Evolutionary conservation across 257 asterid genomes (phyloP).

Genomic region (Ehretia macrophylla): DNA sequence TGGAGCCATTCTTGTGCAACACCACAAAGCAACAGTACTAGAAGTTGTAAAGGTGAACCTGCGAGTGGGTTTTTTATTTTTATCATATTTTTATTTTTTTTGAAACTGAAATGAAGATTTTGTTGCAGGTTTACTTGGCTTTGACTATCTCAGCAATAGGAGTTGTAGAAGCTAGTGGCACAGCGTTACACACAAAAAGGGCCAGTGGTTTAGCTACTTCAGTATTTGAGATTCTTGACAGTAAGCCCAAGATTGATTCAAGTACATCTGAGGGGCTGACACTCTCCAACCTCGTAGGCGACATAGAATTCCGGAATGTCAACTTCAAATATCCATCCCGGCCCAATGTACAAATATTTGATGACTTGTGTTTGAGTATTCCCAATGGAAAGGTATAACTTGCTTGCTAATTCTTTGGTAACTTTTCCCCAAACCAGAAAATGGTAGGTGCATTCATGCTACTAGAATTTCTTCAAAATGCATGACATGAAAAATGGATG

Average conservation of each 20-base stretch:
- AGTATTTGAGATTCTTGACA: slow-evolving; percentile 23
- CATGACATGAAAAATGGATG: no score
- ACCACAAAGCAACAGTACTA: slow-evolving; percentile 7
- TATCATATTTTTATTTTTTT: no score
- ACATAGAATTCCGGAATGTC: slow-evolving; percentile 21
- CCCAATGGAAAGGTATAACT: slow-evolving; percentile 24
- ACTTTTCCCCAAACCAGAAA: neutral
- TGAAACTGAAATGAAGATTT: neutral
- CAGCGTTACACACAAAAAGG: slow-evolving; percentile 15
- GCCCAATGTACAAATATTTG: slow-evolving; percentile 22
- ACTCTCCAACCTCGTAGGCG: slow-evolving; percentile 10
- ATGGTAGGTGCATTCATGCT: neutral
- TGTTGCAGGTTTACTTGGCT: slow-evolving; percentile 30
- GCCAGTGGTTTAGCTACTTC: slow-evolving; percentile 18
- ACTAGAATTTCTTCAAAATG: neutral
- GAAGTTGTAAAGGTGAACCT: slow-evolving; percentile 19
- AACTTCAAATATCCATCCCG: slow-evolving; percentile 22
- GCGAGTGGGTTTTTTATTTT: no score
- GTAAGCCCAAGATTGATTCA: slow-evolving; percentile 19
- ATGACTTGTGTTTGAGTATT: slow-evolving; percentile 20
- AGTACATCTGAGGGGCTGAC: slow-evolving; percentile 12
- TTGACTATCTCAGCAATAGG: slow-evolving; percentile 24
- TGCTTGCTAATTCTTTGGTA: neutral
- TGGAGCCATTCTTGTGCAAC: slow-evolving; percentile 27
- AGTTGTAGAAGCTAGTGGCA: slow-evolving; percentile 18